phyloP scores from a whole-genome alignment of 768 basidiomycete genomes.

The Leccinum longicurvipes region DNA sequence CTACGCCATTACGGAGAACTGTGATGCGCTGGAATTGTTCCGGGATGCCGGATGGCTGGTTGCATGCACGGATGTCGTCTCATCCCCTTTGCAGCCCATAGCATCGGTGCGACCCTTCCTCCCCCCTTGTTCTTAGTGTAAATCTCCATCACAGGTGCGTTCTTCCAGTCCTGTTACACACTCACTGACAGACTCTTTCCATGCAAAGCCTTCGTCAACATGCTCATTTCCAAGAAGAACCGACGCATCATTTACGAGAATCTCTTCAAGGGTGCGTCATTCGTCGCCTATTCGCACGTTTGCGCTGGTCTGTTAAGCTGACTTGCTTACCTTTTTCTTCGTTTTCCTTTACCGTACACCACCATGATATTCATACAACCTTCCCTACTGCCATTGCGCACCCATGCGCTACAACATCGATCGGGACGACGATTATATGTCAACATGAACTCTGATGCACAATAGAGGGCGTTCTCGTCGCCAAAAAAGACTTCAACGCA shows the following conservation, averaged over 20 bases:
- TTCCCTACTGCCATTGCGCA: not conserved
- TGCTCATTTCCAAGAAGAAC: constrained; percentile 97
- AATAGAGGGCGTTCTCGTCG: constrained; percentile 95
- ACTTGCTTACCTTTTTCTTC: not conserved
- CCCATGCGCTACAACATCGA: not conserved
- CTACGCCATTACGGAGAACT: constrained; percentile 6
- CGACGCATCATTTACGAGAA: constrained; percentile 96
- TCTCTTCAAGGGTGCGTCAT: constrained; percentile 94
- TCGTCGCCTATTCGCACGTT: not conserved
- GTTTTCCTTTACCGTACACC: too few species aligned
- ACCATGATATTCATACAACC: too few species aligned
- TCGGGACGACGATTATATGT: not conserved
- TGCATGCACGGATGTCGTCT: constrained; percentile 29
- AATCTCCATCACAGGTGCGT: not conserved
- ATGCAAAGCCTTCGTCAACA: constrained; percentile 44
- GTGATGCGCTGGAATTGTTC: not conserved
- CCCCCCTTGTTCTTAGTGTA: not conserved
- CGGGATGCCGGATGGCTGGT: constrained; percentile 34
- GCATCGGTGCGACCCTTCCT: constrained; percentile 28
- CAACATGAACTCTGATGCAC: not conserved
- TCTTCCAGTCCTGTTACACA: not conserved
- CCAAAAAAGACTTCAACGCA: constrained; percentile 98
- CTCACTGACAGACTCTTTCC: constrained; percentile 26
- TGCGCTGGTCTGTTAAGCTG: not conserved
- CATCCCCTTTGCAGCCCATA: constrained; percentile 28